A percentile compares a stretch with the other conserved stretches of the same genome.
These are phyloP conservation scores for Penicillium psychrofluorescens DNA, from an alignment of 495 filamentous ascomycete genomes.

Conservation along the genomic window DNA sequence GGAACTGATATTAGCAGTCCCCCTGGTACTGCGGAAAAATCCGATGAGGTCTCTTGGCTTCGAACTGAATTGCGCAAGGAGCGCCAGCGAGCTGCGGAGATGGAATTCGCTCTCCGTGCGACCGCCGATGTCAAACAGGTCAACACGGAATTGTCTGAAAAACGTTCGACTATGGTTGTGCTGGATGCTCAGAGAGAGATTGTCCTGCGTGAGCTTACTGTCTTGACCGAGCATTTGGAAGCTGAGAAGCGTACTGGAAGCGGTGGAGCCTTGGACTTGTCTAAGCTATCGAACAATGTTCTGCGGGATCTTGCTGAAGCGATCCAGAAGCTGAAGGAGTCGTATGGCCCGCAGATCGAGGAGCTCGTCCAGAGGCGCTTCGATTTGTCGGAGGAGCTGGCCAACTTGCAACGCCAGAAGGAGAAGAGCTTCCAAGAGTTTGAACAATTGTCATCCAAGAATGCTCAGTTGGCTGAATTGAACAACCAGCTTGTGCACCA, in stretches of 20 bases:
- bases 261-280: conserved; percentile 62
- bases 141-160: conserved; percentile 82
- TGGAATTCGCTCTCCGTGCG: conserved; percentile 63
- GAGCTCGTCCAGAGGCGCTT: conserved; percentile 77
- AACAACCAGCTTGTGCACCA: conserved; percentile 93
- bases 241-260: conserved; percentile 53
- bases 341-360: conserved; percentile 70
- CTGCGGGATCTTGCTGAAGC: conserved; percentile 84
- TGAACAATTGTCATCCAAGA: conserved; percentile 87
- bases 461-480: conserved; percentile 84
- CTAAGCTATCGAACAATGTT: conserved; percentile 74
- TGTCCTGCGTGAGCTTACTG: conserved; percentile 83
- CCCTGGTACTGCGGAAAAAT: conserved; percentile 52
- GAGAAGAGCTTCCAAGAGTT: conserved; percentile 93
- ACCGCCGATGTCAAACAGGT: conserved; percentile 77
- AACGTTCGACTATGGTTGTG: conserved; percentile 92
- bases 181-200: conserved; percentile 93
- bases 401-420: conserved; percentile 67
- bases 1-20: conserved; percentile 69
- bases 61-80: conserved; percentile 74
- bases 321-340: conserved; percentile 77
- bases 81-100: conserved; percentile 71
- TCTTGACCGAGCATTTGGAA: conserved; percentile 71
- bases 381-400: conserved; percentile 73
- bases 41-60: conserved; percentile 67